Base-by-base conservation (phyloP, 495 filamentous ascomycete species). In the Thermothielavioides terrestris region DNA sequence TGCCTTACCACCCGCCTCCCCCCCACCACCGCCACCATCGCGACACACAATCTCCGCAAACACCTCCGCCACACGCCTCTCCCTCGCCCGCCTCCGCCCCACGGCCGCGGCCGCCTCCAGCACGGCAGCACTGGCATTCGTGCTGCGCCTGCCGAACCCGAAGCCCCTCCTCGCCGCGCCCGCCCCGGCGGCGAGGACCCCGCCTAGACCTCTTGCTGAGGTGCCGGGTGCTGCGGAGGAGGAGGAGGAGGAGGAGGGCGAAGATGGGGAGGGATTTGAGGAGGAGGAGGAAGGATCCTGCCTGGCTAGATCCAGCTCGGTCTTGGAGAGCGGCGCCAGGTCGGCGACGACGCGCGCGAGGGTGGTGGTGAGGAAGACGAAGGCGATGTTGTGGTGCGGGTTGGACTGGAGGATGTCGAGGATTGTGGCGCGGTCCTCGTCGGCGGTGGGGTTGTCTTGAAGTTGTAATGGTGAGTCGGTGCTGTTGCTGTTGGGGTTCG, bases 291-390 rank as follows among this genome's bases (percentile, higher is more conserved):
- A 17, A 5, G 23, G 4, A 8, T 27, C 20, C 15, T 0, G 9
- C 28, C 15, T 49, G 53, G 40, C 64, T 35, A n/a, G 45, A 53
- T 20, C 69, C 66, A 12, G 61, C 21, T 67, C 62, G 0, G 63
- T 49, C 31, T 68, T 70, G 26, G 54, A 68, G 0, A 77, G 48
- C 0, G 75, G 67, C 1, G 69, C 65, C 12, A 82, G 58, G 49
- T 80, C 76, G 10, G 59, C 56, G 7, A 65, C 68, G 18, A 75
- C 64, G 14, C 66, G 63, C 7, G 65, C 61, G 11, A 95, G 76
- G 77, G 90, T 88, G 36, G 85, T 81, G 3, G 81, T 89, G 28
- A 95, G 65, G 50, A 95, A 89, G 8, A 90, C 83, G 61, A 94
- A 92, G 0, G 84, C 86, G 50, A 90, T 85, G 59, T 85, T 89